A percentile compares a stretch with the other conserved stretches of the same genome.
Conservation (phyloP, 2,329 filamentous ascomycete species). For the Fusarium poae region DNA sequence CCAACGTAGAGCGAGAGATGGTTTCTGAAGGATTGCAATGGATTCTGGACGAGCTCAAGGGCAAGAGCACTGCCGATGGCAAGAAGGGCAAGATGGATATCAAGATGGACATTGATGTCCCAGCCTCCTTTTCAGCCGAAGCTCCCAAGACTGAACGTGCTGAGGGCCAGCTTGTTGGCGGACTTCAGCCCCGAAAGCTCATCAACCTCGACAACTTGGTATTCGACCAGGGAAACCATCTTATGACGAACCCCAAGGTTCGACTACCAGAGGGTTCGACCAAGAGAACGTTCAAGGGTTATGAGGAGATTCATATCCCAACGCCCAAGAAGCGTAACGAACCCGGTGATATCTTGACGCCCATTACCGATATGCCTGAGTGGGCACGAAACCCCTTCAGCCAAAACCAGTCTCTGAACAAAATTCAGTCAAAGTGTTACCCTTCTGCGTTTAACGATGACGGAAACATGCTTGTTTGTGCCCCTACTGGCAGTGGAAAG, state of each 20-base stretch:
- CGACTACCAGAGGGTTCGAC: conserved; percentile 93
- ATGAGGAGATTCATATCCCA: conserved; percentile 98
- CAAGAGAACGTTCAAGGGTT: conserved; percentile 96
- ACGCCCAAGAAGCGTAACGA: conserved; percentile 89
- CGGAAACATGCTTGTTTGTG: conserved; percentile 97
- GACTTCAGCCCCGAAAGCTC: conserved; percentile 85
- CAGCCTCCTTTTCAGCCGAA: conserved; percentile 67
- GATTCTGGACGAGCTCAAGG: conserved; percentile 89
- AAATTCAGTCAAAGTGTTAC: conserved; percentile 94
- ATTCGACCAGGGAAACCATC: conserved; percentile 97
- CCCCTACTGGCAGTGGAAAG: conserved; percentile 96
- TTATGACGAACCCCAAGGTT: conserved; percentile 99
- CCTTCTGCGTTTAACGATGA: conserved; percentile 92
- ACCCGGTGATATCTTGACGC: conserved; percentile 82
- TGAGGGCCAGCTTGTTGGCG: conserved; percentile 80
- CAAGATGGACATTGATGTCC: conserved; percentile 93
- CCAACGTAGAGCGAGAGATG: conserved; percentile 90
- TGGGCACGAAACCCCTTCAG: conserved; percentile 93
- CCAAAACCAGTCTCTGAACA: conserved; percentile 87
- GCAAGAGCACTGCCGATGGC: conserved; percentile 72
- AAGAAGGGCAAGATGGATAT: conserved; percentile 82
- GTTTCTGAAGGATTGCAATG: conserved; percentile 85
- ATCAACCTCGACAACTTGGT: conserved; percentile 97
- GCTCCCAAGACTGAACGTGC: conserved; percentile 66
- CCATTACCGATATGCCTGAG: conserved; percentile 88